Evolutionary conservation across 768 basidiomycete species (phyloP), one percentile per base, ranked within the genome.

Genomic region (Cystobasidium tubakii): DNA sequence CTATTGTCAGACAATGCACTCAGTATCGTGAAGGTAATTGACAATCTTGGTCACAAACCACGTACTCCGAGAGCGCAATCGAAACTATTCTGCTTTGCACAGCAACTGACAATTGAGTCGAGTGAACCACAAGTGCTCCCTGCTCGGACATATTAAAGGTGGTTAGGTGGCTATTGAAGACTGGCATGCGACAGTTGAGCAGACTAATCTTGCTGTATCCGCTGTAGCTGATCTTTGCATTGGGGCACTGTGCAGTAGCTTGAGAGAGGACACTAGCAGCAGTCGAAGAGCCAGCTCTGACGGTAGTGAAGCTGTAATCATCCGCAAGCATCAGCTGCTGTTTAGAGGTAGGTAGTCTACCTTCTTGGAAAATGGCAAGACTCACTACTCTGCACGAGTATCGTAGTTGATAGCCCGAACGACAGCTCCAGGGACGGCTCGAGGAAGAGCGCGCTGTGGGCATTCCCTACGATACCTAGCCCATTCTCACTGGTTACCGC

Each of bases 401-500:
- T 43, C 34, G 42, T 73, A 73, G 60, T 62, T 66, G 46, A 73
- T 46, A 44, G 72, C 72, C 6, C 63, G 36, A 12, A 66, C 62
- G 1, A n/a, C 23, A 46, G 72, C 62, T 3, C 72, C 72, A 33
- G 62, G 33, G 10, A 63, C 60, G 17, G 27, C 25, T 43, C 15
- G 1, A 15, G 63, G 62, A 7, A 73, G 72, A 23, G 1, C 43
- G 34, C 27, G 34, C n/a, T 19, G 13, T 4, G 72, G 33, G 72
- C 64, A 64, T 65, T 63, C 43, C 72, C 72, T 19, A 73, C 72
- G 63, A 73, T 66, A 33, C 72, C 72, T 17, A 65, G 44, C 6
- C 64, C 72, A 43, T 36, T 67, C 34, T 73, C 72, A 62, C 72
- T 60, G 34, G 72, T 73, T 12, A 71, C 72, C 39, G 72, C 72